Evolutionary conservation across 1,139 yeast genomes (phyloP).

Genomic region (Sugiyamaella xylanicola): DNA sequence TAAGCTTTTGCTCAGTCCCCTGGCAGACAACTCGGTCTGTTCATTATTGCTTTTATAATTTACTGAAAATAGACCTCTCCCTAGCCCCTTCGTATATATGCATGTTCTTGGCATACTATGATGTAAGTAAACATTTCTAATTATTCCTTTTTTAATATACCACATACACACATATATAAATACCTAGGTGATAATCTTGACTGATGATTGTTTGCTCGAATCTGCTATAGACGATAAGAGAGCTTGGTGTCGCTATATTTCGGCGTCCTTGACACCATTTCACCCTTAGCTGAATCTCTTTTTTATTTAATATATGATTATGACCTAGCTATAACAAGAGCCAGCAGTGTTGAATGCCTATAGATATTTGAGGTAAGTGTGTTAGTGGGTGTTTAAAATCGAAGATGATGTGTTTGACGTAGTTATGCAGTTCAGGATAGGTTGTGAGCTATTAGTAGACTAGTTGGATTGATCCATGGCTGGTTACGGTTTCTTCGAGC

Average conservation of each 20-base stretch:
- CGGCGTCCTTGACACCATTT: neutral
- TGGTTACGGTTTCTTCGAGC: too few species aligned
- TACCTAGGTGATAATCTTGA: neutral
- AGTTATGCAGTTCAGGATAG: too few species aligned
- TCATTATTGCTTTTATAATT: slow-evolving; percentile 4
- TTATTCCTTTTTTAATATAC: neutral
- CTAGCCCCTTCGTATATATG: slow-evolving; percentile 11
- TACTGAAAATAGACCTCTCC: slow-evolving; percentile 3
- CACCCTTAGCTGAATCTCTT: neutral
- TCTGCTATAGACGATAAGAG: neutral
- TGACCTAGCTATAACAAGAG: neutral
- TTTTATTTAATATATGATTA: neutral
- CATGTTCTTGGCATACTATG: slow-evolving; percentile 13
- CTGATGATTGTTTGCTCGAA: neutral
- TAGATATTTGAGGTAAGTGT: neutral
- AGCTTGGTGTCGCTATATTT: neutral
- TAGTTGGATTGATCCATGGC: too few species aligned
- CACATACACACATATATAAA: neutral
- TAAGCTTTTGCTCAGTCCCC: neutral
- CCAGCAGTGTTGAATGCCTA: neutral
- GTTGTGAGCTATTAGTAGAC: too few species aligned
- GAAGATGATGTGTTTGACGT: too few species aligned
- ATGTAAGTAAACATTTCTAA: slow-evolving; percentile 11
- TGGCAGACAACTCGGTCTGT: neutral
- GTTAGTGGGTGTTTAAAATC: too few species aligned